These are phyloP conservation scores for Protomyces pachydermus DNA, from an alignment of 1,139 yeast species.

Conservation along the genomic window DNA sequence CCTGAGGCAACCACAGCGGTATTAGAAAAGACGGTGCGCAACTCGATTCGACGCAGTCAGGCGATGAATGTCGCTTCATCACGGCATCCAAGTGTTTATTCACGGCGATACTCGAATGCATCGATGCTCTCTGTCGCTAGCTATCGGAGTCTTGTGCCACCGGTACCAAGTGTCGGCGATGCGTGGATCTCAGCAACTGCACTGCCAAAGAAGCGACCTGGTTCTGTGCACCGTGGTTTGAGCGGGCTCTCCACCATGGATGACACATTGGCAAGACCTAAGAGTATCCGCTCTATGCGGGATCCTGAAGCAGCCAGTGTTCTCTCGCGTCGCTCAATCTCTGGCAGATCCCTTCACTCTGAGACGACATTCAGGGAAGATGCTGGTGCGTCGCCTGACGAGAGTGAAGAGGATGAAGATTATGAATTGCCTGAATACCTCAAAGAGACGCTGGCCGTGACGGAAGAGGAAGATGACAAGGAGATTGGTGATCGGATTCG, in stretches of 20 bases:
- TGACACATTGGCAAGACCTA: not conserved
- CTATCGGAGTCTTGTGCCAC: constrained; percentile 8
- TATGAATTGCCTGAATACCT: constrained; percentile 15
- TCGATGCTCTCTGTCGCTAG: constrained; percentile 14
- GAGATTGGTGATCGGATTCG: not conserved
- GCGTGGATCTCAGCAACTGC: constrained; percentile 23
- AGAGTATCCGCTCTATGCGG: constrained; percentile 2
- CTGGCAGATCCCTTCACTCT: not conserved
- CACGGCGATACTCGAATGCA: constrained; percentile 16
- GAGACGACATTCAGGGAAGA: not conserved
- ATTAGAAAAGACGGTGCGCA: constrained; percentile 73
- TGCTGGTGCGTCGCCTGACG: not conserved
- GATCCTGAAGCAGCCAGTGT: not conserved
- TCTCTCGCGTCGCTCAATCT: not conserved
- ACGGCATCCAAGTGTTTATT: not conserved
- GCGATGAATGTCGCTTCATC: constrained; percentile 13
- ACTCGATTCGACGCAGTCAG: constrained; percentile 61
- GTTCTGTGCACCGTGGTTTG: constrained; percentile 10
- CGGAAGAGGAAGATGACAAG: constrained; percentile 32
- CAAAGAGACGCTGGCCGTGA: constrained; percentile 24
- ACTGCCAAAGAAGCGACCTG: constrained; percentile 10
- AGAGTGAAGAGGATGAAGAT: constrained; percentile 35
- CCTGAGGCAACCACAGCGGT: constrained; percentile 74
- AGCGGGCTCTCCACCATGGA: not conserved
- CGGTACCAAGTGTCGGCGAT: constrained; percentile 21